Evolutionary conservation across 805 yeast genomes (phyloP).

Genomic region (Wickerhamiella azyma): DNA sequence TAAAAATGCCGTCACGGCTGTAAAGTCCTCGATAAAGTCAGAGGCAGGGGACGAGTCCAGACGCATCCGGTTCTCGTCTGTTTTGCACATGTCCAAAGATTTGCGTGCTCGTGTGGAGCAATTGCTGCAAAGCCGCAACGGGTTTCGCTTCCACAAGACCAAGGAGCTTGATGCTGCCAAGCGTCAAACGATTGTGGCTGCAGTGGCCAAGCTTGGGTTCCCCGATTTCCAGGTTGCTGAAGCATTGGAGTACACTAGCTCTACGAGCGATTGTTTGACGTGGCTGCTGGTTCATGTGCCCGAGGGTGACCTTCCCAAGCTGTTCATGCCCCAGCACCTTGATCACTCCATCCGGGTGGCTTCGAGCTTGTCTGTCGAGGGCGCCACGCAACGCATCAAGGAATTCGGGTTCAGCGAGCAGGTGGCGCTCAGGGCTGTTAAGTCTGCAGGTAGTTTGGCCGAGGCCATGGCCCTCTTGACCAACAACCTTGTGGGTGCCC

Average conservation of each 20-base stretch:
- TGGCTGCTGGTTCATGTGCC: conserved; percentile 84
- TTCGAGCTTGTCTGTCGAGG: conserved; percentile 29
- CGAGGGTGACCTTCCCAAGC: conserved; percentile 75
- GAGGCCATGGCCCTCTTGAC: conserved; percentile 34
- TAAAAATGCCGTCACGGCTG: conserved; percentile 1
- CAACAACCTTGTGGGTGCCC: conserved; percentile 16
- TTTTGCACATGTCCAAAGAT: conserved; percentile 49
- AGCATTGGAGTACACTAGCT: conserved; percentile 41
- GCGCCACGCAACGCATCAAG: conserved; percentile 41
- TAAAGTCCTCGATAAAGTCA: conserved; percentile 1
- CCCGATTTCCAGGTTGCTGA: conserved; percentile 56
- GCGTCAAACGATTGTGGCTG: conserved; percentile 11
- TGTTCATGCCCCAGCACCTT: conserved; percentile 17
- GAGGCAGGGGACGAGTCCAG: conserved; percentile 2
- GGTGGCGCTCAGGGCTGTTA: conserved; percentile 41
- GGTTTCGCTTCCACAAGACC: conserved; percentile 30
- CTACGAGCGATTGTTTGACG: conserved; percentile 43
- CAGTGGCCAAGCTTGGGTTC: conserved; percentile 46
- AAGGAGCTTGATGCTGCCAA: conserved; percentile 15
- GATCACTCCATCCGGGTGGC: conserved; percentile 6
- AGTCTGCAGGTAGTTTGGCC: conserved; percentile 15
- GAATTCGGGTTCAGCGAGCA: conserved; percentile 61
- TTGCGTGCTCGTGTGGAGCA: conserved; percentile 50
- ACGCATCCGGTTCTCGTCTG: conserved; percentile 26
- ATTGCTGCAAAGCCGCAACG: conserved; percentile 32